Evolutionary conservation across 768 basidiomycete genomes (phyloP).

Genomic region (Scleroderma bovista): DNA sequence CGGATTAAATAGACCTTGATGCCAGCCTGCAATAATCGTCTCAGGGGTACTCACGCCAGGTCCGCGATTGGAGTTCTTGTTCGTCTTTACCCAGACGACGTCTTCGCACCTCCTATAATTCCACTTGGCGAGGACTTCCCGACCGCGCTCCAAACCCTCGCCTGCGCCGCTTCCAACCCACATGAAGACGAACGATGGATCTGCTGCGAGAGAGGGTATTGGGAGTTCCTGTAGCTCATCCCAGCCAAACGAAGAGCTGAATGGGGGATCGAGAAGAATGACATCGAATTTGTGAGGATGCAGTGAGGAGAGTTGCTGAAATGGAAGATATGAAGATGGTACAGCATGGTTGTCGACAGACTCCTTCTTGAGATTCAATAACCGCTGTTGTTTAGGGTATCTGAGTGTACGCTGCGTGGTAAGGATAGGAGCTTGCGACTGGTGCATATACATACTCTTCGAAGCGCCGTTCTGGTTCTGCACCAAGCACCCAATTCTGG

Average conservation of each 20-base stretch:
- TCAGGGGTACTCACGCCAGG: constrained; percentile 54
- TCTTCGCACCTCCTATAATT: constrained; percentile 95
- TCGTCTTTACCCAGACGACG: constrained; percentile 98
- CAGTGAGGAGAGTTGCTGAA: constrained; percentile 49
- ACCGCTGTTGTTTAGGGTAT: constrained; percentile 89
- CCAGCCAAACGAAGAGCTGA: constrained; percentile 83
- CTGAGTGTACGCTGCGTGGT: constrained; percentile 33
- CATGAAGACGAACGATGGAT: constrained; percentile 90
- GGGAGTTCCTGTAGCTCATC: constrained; percentile 78
- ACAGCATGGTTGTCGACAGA: constrained; percentile 67
- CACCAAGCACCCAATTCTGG: constrained; percentile 88
- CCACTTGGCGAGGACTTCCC: constrained; percentile 90
- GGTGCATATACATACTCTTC: constrained; percentile 72
- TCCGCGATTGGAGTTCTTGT: constrained; percentile 61
- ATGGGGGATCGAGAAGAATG: constrained; percentile 87
- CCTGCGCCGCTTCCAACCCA: constrained; percentile 94
- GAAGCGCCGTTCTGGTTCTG: constrained; percentile 82
- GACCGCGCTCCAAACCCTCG: constrained; percentile 85
- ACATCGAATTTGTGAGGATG: constrained; percentile 80
- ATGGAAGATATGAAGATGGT: constrained; percentile 68
- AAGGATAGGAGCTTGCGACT: not conserved
- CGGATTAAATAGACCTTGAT: constrained; percentile 1
- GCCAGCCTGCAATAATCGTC: not conserved
- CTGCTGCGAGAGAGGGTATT: constrained; percentile 75
- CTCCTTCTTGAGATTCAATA: constrained; percentile 77